Conservation (phyloP, 179 eudicot genomes). For the Camellia oleifera region DNA sequence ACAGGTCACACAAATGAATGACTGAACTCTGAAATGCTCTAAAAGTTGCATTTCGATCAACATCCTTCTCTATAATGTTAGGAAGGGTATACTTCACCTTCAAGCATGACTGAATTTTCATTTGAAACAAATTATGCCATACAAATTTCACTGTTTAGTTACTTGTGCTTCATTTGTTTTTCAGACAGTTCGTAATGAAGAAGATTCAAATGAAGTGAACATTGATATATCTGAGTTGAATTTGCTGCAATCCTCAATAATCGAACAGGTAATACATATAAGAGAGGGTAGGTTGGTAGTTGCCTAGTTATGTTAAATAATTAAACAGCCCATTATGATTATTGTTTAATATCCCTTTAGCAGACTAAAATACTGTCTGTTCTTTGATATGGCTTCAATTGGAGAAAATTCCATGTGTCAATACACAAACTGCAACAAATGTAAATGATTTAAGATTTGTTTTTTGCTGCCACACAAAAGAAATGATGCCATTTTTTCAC, state of each 20-base stretch:
- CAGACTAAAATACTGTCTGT: background rate
- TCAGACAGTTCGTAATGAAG: constrained; percentile 36
- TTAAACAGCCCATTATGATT: background rate
- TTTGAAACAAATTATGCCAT: background rate
- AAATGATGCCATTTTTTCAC: background rate
- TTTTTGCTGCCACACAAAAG: background rate
- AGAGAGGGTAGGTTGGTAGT: background rate
- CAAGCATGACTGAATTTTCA: background rate
- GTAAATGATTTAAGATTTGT: background rate
- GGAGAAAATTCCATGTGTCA: background rate
- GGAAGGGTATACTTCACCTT: background rate
- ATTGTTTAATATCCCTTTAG: background rate
- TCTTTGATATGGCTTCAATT: background rate
- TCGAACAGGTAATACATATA: constrained; percentile 27
- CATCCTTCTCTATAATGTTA: background rate
- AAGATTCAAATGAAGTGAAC: constrained; percentile 32
- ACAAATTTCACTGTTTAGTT: background rate
- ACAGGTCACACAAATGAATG: background rate
- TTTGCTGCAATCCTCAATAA: constrained; percentile 20
- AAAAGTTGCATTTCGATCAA: background rate
- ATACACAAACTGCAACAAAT: background rate
- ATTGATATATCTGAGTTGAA: constrained; percentile 41
- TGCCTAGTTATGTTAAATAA: no score
- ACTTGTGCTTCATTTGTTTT: background rate
- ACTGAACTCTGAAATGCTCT: background rate